These are phyloP conservation scores for Cutaneotrichosporon dermatis DNA, from an alignment of 1,284 basidiomycete genomes.

Conservation along the genomic window DNA sequence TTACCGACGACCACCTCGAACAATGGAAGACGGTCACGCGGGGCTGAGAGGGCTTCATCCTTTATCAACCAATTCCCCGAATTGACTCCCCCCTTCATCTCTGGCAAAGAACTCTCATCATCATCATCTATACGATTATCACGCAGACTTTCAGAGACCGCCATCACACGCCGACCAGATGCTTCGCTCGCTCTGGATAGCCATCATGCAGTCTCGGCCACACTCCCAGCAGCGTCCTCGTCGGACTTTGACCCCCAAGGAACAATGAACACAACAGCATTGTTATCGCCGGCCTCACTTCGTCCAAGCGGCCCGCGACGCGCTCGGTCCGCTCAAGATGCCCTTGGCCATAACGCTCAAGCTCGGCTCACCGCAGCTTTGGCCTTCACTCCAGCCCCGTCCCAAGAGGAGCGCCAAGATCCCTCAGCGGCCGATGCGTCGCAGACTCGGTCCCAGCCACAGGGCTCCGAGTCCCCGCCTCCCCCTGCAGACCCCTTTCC, in stretches of 20 bases:
- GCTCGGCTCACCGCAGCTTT: not conserved
- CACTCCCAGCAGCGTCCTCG: not conserved
- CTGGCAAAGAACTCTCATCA: slow-evolving; percentile 4
- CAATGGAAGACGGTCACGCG: not conserved
- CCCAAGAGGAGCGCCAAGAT: not conserved
- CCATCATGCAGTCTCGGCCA: not conserved
- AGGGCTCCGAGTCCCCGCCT: not conserved
- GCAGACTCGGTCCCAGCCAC: not conserved
- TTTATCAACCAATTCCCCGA: slow-evolving; percentile 14
- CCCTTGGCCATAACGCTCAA: not conserved
- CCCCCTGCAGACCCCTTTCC: not conserved
- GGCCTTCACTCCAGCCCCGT: not conserved
- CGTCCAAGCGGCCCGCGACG: slow-evolving; percentile 8
- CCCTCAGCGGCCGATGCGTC: not conserved
- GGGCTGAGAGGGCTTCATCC: not conserved
- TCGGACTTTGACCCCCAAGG: not conserved
- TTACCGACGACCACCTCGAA: not conserved
- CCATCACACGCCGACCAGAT: slow-evolving; percentile 8
- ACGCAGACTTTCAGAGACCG: slow-evolving; percentile 13
- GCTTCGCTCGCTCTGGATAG: not conserved
- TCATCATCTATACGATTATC: not conserved
- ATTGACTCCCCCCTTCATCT: slow-evolving; percentile 14
- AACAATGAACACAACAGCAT: not conserved
- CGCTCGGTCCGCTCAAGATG: slow-evolving; percentile 16
- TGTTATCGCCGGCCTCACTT: not conserved